Conservation (phyloP, 352 stramenopile species). For the Phytophthora boehmeriae region DNA sequence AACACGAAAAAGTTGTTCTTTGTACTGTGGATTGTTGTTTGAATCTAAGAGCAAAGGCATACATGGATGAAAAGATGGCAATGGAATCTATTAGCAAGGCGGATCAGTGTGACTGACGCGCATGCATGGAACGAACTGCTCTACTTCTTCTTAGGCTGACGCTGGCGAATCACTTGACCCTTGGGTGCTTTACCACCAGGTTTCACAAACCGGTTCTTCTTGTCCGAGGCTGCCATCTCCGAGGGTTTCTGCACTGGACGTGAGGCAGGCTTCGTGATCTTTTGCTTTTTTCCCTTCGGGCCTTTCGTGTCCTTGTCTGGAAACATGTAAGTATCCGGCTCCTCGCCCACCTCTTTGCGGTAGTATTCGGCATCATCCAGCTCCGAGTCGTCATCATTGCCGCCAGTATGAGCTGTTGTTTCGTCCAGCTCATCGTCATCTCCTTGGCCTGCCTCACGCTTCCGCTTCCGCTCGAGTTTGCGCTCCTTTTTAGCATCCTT, state of each 20-base stretch:
- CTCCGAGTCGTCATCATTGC: constrained; percentile 62
- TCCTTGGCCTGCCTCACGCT: constrained; percentile 43
- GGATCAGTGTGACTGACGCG: not conserved
- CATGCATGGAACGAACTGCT: not conserved
- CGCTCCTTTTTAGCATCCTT: constrained; percentile 82
- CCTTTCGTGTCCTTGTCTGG: constrained; percentile 42
- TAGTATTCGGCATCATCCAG: constrained; percentile 85
- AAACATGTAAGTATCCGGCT: constrained; percentile 85
- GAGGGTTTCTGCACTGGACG: constrained; percentile 46
- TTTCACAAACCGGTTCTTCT: constrained; percentile 60
- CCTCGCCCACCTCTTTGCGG: constrained; percentile 81
- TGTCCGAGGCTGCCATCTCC: constrained; percentile 72
- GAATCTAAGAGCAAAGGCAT: too few species aligned
- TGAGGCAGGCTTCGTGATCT: constrained; percentile 23
- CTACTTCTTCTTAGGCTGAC: constrained; percentile 56
- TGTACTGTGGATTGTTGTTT: constrained; percentile 1
- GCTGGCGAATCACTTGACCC: constrained; percentile 64
- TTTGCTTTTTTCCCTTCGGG: constrained; percentile 53
- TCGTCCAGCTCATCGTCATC: constrained; percentile 58
- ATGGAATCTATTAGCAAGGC: constrained; percentile 33
- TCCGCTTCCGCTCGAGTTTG: constrained; percentile 67
- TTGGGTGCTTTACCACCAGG: constrained; percentile 46
- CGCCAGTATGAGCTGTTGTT: constrained; percentile 32
- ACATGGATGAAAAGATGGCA: not conserved
- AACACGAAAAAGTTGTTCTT: constrained; percentile 7